Percentiles rank a stretch among this genome's conserved stretches.
phyloP scores from a whole-genome alignment of 352 stramenopile genomes.

The Phytophthora pseudosyringae region DNA sequence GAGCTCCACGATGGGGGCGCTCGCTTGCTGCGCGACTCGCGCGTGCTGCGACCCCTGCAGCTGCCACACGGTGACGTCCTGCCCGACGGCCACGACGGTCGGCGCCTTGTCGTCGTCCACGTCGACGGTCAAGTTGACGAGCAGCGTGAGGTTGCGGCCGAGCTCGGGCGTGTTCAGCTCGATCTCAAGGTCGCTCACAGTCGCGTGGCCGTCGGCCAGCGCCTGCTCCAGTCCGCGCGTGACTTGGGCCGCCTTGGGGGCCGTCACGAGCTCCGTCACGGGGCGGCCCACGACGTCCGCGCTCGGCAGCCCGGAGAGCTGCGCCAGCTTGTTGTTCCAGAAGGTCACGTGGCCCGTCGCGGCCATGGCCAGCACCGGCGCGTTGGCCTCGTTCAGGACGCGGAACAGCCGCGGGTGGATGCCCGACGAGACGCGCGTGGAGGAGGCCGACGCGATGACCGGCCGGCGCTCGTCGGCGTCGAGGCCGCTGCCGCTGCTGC shows the following conservation, averaged over 20 bases:
- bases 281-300: slow-evolving; percentile 38
- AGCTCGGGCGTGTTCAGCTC: slow-evolving; percentile 51
- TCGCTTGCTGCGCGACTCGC: slow-evolving; percentile 73
- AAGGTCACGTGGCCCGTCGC: slow-evolving; percentile 53
- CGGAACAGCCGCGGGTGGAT: slow-evolving; percentile 41
- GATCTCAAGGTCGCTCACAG: slow-evolving; percentile 48
- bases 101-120: slow-evolving; percentile 31
- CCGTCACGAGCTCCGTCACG: slow-evolving; percentile 44
- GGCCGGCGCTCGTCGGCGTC: slow-evolving; percentile 23
- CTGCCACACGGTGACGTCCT: slow-evolving; percentile 59
- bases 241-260: slow-evolving; percentile 26
- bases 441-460: slow-evolving; percentile 11
- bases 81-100: slow-evolving; percentile 49
- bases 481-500: slow-evolving; percentile 19
- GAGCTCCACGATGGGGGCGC: slow-evolving; percentile 80
- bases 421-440: background rate
- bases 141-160: slow-evolving; percentile 52
- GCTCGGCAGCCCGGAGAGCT: slow-evolving; percentile 43
- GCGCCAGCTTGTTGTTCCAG: slow-evolving; percentile 69
- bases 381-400: slow-evolving; percentile 61
- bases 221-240: slow-evolving; percentile 29
- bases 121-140: slow-evolving; percentile 70
- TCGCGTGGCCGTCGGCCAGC: slow-evolving; percentile 41
- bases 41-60: slow-evolving; percentile 60
- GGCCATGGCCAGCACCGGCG: slow-evolving; percentile 53